Conservation (phyloP, 2,329 filamentous ascomycete genomes). For the Lachnellula subtilissima region DNA sequence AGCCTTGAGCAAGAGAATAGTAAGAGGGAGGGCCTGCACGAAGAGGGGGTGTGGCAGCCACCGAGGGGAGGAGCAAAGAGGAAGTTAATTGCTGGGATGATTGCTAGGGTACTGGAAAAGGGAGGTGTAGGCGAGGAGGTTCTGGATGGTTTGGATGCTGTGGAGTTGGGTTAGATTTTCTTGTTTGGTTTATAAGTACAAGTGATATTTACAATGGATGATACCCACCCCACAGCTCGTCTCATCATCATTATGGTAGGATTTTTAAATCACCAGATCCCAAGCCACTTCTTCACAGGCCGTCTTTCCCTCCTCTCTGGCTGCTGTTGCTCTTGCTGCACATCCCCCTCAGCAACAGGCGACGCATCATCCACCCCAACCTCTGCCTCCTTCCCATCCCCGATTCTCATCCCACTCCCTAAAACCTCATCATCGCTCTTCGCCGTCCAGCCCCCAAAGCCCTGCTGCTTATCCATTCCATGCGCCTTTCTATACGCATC, state of each 20-base stretch:
- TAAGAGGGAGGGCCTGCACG: conserved; percentile 48
- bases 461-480: conserved; percentile 63
- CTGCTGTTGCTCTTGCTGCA: conserved; percentile 31
- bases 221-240: conserved; percentile 14
- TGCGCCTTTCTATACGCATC: conserved; percentile 81
- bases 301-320: conserved; percentile 42
- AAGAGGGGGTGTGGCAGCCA: conserved; percentile 79
- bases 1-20: conserved; percentile 38
- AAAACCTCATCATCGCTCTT: conserved; percentile 31
- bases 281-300: conserved; percentile 74
- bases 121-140: conserved; percentile 85
- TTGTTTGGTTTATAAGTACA: conserved; percentile 9
- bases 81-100: conserved; percentile 65
- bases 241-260: not conserved
- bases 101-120: conserved; percentile 69
- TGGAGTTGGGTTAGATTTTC: conserved; percentile 51
- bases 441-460: conserved; percentile 46
- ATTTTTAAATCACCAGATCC: conserved; percentile 59
- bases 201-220: conserved; percentile 9
- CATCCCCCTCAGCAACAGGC: conserved; percentile 34
- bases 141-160: conserved; percentile 71
- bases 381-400: conserved; percentile 13
- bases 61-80: conserved; percentile 79
- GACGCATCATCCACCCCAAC: conserved; percentile 3
- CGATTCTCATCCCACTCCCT: conserved; percentile 30